Conservation (phyloP, 208 protist genomes). For the Wallacemonas rigidus region DNA sequence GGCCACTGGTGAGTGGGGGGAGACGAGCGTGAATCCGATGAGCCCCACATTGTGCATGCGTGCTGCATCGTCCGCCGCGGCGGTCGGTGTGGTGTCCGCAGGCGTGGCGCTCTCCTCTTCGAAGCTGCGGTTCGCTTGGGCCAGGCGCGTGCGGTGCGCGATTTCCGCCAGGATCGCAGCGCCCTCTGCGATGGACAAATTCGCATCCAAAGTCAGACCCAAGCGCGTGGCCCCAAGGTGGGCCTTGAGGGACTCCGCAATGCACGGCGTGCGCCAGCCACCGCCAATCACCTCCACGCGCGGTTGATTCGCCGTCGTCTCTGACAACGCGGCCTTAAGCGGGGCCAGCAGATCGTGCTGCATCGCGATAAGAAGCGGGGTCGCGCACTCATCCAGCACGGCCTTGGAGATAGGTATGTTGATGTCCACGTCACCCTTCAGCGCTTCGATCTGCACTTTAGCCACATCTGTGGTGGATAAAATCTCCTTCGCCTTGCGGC, state of each 20-base stretch:
- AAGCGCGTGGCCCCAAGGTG: slow-evolving; percentile 41
- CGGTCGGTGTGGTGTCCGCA: slow-evolving; percentile 19
- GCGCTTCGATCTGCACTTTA: slow-evolving; percentile 51
- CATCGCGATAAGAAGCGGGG: slow-evolving; percentile 34
- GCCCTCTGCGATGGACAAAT: slow-evolving; percentile 67
- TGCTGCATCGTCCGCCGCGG: slow-evolving; percentile 6
- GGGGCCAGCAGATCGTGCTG: slow-evolving; percentile 38
- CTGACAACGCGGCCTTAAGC: slow-evolving; percentile 15
- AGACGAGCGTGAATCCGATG: slow-evolving; percentile 34
- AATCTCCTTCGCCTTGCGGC: slow-evolving; percentile 74
- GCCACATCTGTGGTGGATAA: slow-evolving; percentile 64
- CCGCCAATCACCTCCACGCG: slow-evolving; percentile 77
- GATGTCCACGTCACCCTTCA: slow-evolving; percentile 54
- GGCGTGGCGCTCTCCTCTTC: slow-evolving; percentile 13
- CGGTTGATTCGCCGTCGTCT: slow-evolving; percentile 21
- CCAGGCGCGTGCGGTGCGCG: not conserved
- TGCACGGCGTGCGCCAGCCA: slow-evolving; percentile 66
- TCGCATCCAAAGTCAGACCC: slow-evolving; percentile 63
- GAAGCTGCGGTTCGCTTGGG: not conserved
- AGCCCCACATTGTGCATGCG: slow-evolving; percentile 39
- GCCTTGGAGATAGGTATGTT: slow-evolving; percentile 37
- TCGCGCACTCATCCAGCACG: slow-evolving; percentile 32
- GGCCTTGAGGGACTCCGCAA: slow-evolving; percentile 47
- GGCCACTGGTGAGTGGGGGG: slow-evolving; percentile 14
- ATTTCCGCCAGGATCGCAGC: slow-evolving; percentile 56